Conservation (phyloP, 495 filamentous ascomycete genomes). For the Massariosphaeria phaeospora region DNA sequence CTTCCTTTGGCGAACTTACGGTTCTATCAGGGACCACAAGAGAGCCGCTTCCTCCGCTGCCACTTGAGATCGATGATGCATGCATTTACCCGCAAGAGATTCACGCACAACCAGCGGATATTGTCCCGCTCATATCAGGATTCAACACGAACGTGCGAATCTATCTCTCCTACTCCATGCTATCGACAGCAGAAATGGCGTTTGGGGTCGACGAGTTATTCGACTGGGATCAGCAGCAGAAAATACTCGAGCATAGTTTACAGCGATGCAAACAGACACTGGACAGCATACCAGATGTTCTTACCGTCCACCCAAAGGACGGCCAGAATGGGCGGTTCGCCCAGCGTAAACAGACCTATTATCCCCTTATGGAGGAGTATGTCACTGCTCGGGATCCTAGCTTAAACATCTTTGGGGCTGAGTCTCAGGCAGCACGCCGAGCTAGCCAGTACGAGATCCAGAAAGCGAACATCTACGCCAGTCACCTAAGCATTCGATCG, state of each 20-base stretch:
- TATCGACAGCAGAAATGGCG: constrained; percentile 66
- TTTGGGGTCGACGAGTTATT: constrained; percentile 65
- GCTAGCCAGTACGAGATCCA: constrained; percentile 75
- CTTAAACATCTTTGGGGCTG: constrained; percentile 14
- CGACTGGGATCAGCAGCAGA: constrained; percentile 69
- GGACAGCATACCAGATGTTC: constrained; percentile 55
- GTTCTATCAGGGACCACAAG: constrained; percentile 66
- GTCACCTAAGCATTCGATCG: constrained; percentile 67
- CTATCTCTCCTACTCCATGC: constrained; percentile 62
- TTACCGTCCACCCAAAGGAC: constrained; percentile 47
- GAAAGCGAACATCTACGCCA: constrained; percentile 75
- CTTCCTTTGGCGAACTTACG: constrained; percentile 56
- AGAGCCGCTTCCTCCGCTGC: constrained; percentile 75
- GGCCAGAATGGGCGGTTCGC: constrained; percentile 23
- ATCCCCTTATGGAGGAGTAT: constrained; percentile 30
- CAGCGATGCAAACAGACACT: constrained; percentile 56
- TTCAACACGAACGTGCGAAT: constrained; percentile 74
- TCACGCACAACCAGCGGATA: constrained; percentile 56
- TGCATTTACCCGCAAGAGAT: constrained; percentile 62
- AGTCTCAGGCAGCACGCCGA: constrained; percentile 41
- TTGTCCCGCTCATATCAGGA: constrained; percentile 60
- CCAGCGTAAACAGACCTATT: constrained; percentile 29
- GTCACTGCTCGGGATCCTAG: constrained; percentile 13
- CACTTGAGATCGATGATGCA: constrained; percentile 72
- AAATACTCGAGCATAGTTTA: constrained; percentile 57